Percentiles rank a stretch among this genome's conserved stretches.
These are phyloP conservation scores for Pleurotus sapidus DNA, from an alignment of 768 basidiomycete species.

Conservation along the genomic window DNA sequence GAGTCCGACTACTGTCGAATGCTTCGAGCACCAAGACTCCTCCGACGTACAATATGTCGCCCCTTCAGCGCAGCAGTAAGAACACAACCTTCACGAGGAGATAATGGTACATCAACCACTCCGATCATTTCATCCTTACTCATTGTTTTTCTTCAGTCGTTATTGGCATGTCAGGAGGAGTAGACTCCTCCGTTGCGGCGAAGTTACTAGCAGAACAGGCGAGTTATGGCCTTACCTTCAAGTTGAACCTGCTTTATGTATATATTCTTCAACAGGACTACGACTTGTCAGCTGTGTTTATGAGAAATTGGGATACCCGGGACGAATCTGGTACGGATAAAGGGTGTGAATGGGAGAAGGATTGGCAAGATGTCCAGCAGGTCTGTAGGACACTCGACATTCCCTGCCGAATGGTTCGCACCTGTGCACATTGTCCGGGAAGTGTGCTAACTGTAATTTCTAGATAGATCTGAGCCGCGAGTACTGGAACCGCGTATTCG, in stretches of 20 bases:
- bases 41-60: not conserved
- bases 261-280: slow-evolving; percentile 48
- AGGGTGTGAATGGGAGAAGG: slow-evolving; percentile 96
- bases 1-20: too few species aligned
- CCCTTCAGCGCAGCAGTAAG: not conserved
- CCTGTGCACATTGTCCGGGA: not conserved
- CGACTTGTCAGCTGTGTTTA: slow-evolving; percentile 85
- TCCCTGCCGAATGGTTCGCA: slow-evolving; percentile 67
- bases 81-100: slow-evolving; percentile 14
- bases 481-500: slow-evolving; percentile 92
- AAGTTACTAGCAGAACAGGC: slow-evolving; percentile 69
- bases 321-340: slow-evolving; percentile 76
- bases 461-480: slow-evolving; percentile 86
- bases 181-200: slow-evolving; percentile 92
- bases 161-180: slow-evolving; percentile 93
- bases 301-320: slow-evolving; percentile 94
- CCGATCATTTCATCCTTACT: not conserved
- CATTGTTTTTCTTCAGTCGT: slow-evolving; percentile 50
- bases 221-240: not conserved
- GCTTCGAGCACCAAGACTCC: not conserved
- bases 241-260: too few species aligned
- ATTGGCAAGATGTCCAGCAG: slow-evolving; percentile 86
- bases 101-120: slow-evolving; percentile 11
- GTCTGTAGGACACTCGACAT: slow-evolving; percentile 75
- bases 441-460: too few species aligned